Evolutionary conservation across 2,329 filamentous ascomycete genomes (phyloP).

Genomic region (Penicillium digitatum): DNA sequence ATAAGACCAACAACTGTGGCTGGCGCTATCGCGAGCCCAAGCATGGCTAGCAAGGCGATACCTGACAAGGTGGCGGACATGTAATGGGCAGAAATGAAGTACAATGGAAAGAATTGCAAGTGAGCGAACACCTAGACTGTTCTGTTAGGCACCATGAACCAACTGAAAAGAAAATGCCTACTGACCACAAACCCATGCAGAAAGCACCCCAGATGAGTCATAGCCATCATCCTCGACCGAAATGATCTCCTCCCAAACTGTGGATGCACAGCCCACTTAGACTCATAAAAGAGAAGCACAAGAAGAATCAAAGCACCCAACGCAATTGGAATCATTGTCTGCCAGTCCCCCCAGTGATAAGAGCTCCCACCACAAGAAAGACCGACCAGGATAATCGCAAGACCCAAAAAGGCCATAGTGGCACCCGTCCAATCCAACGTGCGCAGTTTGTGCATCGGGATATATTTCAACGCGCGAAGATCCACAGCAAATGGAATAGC

Average conservation of each 20-base stretch:
- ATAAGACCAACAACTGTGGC: slow-evolving; percentile 20
- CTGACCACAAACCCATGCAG: slow-evolving; percentile 45
- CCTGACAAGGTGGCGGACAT: slow-evolving; percentile 36
- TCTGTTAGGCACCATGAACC: neutral
- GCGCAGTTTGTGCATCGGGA: slow-evolving; percentile 21
- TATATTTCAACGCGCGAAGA: slow-evolving; percentile 23
- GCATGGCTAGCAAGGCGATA: slow-evolving; percentile 38
- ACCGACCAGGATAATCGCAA: slow-evolving; percentile 41
- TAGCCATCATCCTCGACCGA: slow-evolving; percentile 31
- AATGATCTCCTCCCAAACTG: slow-evolving; percentile 41
- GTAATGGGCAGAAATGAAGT: slow-evolving; percentile 37
- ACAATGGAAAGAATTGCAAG: slow-evolving; percentile 45
- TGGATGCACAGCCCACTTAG: slow-evolving; percentile 31
- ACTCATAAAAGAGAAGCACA: slow-evolving; percentile 37
- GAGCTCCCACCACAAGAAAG: slow-evolving; percentile 44
- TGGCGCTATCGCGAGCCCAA: slow-evolving; percentile 26
- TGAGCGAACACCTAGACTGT: slow-evolving; percentile 38
- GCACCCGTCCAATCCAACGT: slow-evolving; percentile 45
- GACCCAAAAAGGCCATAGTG: slow-evolving; percentile 37
- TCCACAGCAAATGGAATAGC: slow-evolving; percentile 32
- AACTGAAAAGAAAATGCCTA: neutral
- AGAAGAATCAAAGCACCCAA: slow-evolving; percentile 33
- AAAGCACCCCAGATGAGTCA: slow-evolving; percentile 42
- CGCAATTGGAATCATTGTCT: slow-evolving; percentile 40
- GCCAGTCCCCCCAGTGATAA: slow-evolving; percentile 39